Evolutionary conservation across 345 rosid species (phyloP), one percentile per base, ranked within the genome.

Genomic region (Rhodomyrtus tomentosa): DNA sequence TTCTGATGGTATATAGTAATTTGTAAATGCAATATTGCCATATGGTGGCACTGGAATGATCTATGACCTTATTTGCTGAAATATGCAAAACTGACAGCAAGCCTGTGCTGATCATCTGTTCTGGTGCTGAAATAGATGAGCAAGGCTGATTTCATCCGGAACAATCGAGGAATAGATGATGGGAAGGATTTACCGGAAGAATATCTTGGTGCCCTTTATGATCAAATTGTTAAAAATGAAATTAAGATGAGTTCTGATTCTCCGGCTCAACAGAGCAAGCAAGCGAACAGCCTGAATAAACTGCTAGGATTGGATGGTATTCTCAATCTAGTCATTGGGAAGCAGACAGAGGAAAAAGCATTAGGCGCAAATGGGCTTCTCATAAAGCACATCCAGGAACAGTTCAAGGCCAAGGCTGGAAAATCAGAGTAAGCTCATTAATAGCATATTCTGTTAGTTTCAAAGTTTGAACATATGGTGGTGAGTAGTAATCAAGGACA

Each of bases 171-270:
- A 87, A 96, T 96, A 88, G 95, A 96, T 89, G 95, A 93, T 87
- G 99, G 99, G 87, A 95, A 95, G 92, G 99, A 96, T 91, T 92
- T 96, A 84, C 93, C 98, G 82, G 99, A 95, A 91, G 96, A 93
- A 83, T 96, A 92, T 90, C 93, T 96, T 51, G 91, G 98, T 83
- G 87, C 93, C 84, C 86, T 95, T 24, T 96, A 95, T 92, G 97
- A 96, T 90, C 93, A 95, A 82, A 92, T 95, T 88, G 96, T 94
- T 85, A 93, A 90, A 92, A 90, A 96, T 88, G 99, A 96, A 92
- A 96, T 94, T 83, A 95, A 96, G 91, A 96, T 96, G 97, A 94
- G 89, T 83, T 92, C 94, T 76, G 93, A 93, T 89, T 92, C 98
- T 84, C 88, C 93, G 82, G 93, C 90, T 85, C 98, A 96, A 84